Base-by-base conservation (phyloP, 2,329 filamentous ascomycete genomes). In the Pochonia chlamydosporia region DNA sequence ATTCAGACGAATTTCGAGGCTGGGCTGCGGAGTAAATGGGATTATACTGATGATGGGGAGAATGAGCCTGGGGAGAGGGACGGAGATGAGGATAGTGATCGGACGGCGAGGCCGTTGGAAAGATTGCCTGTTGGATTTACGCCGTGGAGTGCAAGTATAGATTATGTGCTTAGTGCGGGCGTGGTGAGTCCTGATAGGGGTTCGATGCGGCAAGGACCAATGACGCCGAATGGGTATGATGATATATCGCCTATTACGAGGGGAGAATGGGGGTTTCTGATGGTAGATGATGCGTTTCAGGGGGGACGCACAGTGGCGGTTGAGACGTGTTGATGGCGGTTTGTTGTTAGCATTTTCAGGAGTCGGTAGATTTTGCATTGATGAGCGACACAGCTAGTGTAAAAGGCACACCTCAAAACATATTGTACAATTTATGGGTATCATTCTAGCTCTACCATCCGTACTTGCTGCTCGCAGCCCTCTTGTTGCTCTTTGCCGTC, bases 391-490 rank as follows among this genome's bases (percentile, higher is more conserved):
- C 37, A 13, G 9, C 5, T 10, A 4, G 11, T 25, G 20, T 7
- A 20, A 39, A 39, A 9, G 7, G 36, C 36, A 21, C 16, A 39
- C 16, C 10, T 18, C 11, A 33, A 33, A 33, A 33, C 13, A 33
- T 33, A n/a, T 33, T 33, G 30, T n/a, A n/a, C n/a, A n/a, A n/a
- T n/a, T n/a, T n/a, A n/a, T n/a, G 30, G 30, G 30, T 33, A 33
- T 33, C 30, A 33, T 28, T 33, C 9, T 11, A 33, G 23, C 40
- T 35, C 43, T 44, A 52, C 88, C 89, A 96, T 5, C 91, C 91
- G 69, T 96, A 96, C 58, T 81, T 81, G 49, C 80, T 83, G 4
- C 87, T 87, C 18, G 89, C 89, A 63, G 96, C 90, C 57, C 81
- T 84, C 65, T 88, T 84, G 60, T 91, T 93, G 57, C 78, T 80